Base-by-base conservation (phyloP, 257 asterid genomes). In the Linaria vulgaris region DNA sequence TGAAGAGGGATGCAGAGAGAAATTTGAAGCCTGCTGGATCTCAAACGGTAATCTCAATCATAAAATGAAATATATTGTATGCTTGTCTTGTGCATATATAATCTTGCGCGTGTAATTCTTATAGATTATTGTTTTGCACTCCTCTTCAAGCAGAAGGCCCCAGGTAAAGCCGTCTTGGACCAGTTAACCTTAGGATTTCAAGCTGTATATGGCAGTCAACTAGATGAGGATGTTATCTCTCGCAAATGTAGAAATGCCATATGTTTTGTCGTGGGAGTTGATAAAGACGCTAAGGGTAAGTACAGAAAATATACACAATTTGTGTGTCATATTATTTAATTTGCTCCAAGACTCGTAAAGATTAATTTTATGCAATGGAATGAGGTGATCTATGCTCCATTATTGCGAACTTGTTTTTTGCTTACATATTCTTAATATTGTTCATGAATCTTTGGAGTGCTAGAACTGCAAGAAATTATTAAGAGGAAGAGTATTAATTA, bases 181-280 rank as follows among this genome's bases (percentile, higher is more conserved):
- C 87, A 79, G 69, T 61, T 94, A 73, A 74, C 84, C 69, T 79
- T 88, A 39, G 83, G 95, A 74, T 90, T 78, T 81, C 87, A 94
- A 69, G 77, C 85, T 56, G 82, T 94, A 64, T 80, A 75, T 76
- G 74, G 86, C 73, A 80, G 83, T 68, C 88, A 76, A 64, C 68
- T 73, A 54, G 91, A 94, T 47, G 99, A 90, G 72, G 95, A 85
- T 61, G 83, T 76, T 67, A 70, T 85, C 49, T 67, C 81, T 54
- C 73, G 56, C 78, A 94, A 82, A 72, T 85, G 95, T 67, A 79
- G 79, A n/a, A 75, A 84, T 95, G 39, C 77, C 84, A 63, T 74
- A 77, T 78, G n/a, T n/a, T n/a, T n/a, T 78, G 72, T 69, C 72
- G 85, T 56, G 90, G 85, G 77, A 81, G 80, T 76, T 50, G 84